Percentiles rank a stretch among this genome's conserved stretches.
These are phyloP conservation scores for Paramecium primaurelia DNA, from an alignment of 73 alveolate species.

Conservation along the genomic window DNA sequence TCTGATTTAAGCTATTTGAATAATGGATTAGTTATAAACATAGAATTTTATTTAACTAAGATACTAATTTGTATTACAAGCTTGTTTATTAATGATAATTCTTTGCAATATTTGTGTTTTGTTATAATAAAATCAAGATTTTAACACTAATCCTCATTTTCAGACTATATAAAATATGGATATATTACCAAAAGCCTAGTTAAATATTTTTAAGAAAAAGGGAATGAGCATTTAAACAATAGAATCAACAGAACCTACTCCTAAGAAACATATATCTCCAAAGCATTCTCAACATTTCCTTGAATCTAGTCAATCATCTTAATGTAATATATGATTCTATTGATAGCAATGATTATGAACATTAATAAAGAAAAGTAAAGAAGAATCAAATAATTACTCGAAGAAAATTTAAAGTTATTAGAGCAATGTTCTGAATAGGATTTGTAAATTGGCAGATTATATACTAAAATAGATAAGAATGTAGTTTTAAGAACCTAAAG, in stretches of 20 bases:
- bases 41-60: background rate
- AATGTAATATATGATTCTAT: background rate
- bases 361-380: background rate
- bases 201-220: background rate
- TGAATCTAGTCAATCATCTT: background rate
- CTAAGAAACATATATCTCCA: background rate
- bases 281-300: background rate
- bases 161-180: background rate
- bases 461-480: background rate
- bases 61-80: background rate
- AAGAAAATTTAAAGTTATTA: background rate
- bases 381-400: background rate
- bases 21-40: background rate
- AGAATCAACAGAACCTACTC: constrained; percentile 6
- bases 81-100: background rate
- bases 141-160: background rate
- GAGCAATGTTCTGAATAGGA: background rate
- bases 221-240: background rate
- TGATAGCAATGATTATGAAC: background rate
- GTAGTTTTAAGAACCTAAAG: background rate
- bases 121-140: background rate
- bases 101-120: background rate
- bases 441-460: background rate
- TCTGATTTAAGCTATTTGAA: background rate
- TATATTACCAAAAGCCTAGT: background rate